Base-by-base conservation (phyloP, 768 basidiomycete genomes). In the Lentinus tigrinus region DNA sequence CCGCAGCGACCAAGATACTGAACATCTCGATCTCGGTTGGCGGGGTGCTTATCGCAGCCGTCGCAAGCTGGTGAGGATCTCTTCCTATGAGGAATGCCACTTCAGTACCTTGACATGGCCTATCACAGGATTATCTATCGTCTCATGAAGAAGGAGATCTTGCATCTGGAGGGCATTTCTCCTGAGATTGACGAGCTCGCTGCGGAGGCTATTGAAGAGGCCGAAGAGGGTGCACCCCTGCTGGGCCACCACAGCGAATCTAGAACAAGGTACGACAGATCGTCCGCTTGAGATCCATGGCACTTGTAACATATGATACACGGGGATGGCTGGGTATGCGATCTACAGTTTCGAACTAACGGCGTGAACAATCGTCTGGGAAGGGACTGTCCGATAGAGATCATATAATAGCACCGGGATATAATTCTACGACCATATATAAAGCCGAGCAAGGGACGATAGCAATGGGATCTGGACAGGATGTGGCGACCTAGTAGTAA, bases 401-500 rank as follows among this genome's bases (percentile, higher is more conserved):
- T 10, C 14, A 46, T 46, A 46, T 10, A 17, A 19, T 57, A 56
- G 37, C 47, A 47, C 21, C 43, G 37, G 17, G 39, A 26, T 11
- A 8, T 3, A 44, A 56, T 51, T 46, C 36, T 51, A 61, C 42
- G 28, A 26, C 21, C 17, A 56, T 47, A 39, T 11, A 36, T 21
- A 34, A 31, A 31, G 11, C 31, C 14, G n/a, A 44, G 34, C 43
- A 49, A 42, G 38, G 24, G 28, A 43, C 27, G 40, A 42, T 17
- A 43, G 23, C 16, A 47, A 14, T 26, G 16, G 31, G 17, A 50
- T n/a, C n/a, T n/a, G 43, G 14, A 16, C 21, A 49, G 42, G 40
- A n/a, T n/a, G n/a, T n/a, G n/a, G n/a, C n/a, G 9, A 40, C 21
- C 31, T 67, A 92, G 74, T 97, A 98, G 73, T 89, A 88, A 72